Conservation (phyloP, 2,329 filamentous ascomycete species). For the Cladosporium sp. region DNA sequence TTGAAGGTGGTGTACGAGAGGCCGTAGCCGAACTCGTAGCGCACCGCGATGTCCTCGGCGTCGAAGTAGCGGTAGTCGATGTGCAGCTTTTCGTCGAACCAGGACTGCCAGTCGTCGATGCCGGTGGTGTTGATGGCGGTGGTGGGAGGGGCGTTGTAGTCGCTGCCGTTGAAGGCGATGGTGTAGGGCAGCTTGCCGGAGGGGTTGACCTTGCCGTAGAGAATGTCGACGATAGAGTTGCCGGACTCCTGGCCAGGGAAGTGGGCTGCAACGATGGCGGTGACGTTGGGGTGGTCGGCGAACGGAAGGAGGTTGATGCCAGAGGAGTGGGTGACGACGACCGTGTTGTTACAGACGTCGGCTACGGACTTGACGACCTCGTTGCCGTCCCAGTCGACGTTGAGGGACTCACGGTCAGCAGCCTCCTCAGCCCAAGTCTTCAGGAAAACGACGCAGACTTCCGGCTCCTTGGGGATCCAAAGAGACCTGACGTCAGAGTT, state of each 20-base stretch:
- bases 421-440: constrained; percentile 48
- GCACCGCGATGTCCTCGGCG: constrained; percentile 61
- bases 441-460: constrained; percentile 51
- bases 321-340: constrained; percentile 42
- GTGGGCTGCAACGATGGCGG: constrained; percentile 37
- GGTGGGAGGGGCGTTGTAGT: constrained; percentile 28
- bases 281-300: constrained; percentile 37
- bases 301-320: constrained; percentile 40
- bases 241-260: constrained; percentile 38
- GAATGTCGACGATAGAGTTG: constrained; percentile 34
- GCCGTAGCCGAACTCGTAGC: constrained; percentile 78
- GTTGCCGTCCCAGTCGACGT: constrained; percentile 10
- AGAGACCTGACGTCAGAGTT: constrained; percentile 26
- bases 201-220: constrained; percentile 35
- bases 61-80: constrained; percentile 87
- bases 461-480: constrained; percentile 8
- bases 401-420: constrained; percentile 9
- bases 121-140: constrained; percentile 8
- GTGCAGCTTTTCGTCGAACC: constrained; percentile 72
- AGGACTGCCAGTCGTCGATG: constrained; percentile 51
- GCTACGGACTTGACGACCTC: constrained; percentile 21
- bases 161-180: constrained; percentile 19
- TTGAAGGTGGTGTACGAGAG: constrained; percentile 71
- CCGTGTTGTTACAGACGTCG: constrained; percentile 12
- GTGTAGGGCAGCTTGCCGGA: constrained; percentile 45